Evolutionary conservation across 1,139 yeast species (phyloP), one percentile per base, ranked within the genome.

Genomic region (Hyphopichia wangnamkhiaoensis): DNA sequence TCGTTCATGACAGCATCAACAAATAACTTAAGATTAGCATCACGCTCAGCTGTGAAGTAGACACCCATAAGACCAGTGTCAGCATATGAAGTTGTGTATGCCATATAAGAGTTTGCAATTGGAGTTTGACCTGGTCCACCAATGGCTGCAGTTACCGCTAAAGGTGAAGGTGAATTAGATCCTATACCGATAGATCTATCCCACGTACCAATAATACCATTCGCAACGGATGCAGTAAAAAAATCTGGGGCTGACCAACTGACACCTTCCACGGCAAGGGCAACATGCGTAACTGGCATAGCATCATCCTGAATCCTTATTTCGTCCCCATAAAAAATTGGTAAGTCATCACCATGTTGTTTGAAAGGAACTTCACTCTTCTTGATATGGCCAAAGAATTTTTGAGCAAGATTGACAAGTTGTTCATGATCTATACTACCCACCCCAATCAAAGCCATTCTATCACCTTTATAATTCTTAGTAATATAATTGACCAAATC

Each of bases 31-130:
- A 87, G 80, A 52, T 90, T 69, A 16, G 83, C 79, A 46, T 76
- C 75, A 52, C 77, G 79, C 50, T 93, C 97, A 18, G 95, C 82
- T 13, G 91, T 90, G 48, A 93, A 76, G 62, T 93, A 93, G 54
- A 91, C 85, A 27, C 99, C 99, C 96, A 97, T 90, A 40, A 93
- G 72, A 3, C 99, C 99, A 5, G 97, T 87, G 65, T 93, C 99
- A 8, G 96, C 93, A 66, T 93, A 93, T 2, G 96, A 88, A 4
- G 99, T 94, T 20, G 96, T 88, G 67, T 91, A 93, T 2, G 97
- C 90, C 95, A 90, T 84, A 68, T 85, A 93, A 4, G 96, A 86
- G 65, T 93, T 93, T 38, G 97, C 97, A 44, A 90, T 71, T 6
- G 87, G 84, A 6, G 63, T 53, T 26, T 68, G 66, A 7, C 60